Conservation (phyloP, 2,329 filamentous ascomycete genomes). For the Falciphora oryzae region DNA sequence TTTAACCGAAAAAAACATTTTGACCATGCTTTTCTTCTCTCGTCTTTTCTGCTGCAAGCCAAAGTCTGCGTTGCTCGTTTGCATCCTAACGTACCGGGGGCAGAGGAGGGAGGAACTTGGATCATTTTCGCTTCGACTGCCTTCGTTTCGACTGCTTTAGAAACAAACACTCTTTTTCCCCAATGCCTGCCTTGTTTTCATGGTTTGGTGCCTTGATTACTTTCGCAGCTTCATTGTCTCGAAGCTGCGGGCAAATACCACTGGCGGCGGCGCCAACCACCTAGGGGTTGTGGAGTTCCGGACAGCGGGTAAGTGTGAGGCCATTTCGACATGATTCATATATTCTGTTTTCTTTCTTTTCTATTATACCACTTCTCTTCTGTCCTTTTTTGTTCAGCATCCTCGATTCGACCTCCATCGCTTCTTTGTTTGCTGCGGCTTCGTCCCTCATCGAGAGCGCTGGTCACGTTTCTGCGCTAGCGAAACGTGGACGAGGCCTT, state of each 20-base stretch:
- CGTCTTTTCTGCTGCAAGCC: background rate
- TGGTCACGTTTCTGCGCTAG: background rate
- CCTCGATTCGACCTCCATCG: no score
- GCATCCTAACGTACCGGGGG: background rate
- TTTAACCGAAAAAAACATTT: background rate
- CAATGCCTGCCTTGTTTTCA: background rate
- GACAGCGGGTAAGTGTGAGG: no score
- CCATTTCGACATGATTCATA: background rate
- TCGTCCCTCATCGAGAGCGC: background rate
- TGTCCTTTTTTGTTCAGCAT: background rate
- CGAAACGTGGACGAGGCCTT: background rate
- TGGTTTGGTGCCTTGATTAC: background rate
- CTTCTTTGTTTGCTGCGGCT: background rate
- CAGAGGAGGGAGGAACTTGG: background rate
- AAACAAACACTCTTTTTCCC: background rate
- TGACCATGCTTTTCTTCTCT: background rate
- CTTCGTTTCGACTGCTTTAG: background rate
- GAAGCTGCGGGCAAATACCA: background rate
- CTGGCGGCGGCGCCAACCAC: no score
- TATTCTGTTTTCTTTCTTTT: background rate
- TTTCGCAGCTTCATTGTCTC: background rate
- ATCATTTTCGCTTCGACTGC: background rate
- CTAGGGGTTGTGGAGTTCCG: background rate
- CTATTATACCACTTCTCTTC: background rate
- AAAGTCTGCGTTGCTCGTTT: background rate